Conservation (phyloP, 345 rosid genomes). For the Mallotus nudiflorus region DNA sequence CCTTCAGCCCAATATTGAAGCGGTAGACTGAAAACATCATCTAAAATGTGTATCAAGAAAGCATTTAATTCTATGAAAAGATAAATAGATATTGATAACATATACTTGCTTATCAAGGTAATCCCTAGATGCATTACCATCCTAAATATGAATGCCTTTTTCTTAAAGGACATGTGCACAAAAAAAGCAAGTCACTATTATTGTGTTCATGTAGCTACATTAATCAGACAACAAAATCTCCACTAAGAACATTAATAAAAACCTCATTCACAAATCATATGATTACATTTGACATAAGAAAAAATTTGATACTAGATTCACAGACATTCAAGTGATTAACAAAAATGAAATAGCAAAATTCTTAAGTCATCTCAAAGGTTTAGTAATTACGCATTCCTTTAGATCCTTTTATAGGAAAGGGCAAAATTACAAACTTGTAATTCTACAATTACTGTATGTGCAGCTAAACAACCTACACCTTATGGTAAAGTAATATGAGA, state of each 20-base stretch:
- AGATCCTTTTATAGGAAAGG: neutral
- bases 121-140: conserved; percentile 89
- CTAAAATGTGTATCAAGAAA: conserved; percentile 12
- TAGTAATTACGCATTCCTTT: no score
- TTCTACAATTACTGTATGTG: neutral
- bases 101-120: conserved; percentile 80
- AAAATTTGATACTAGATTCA: neutral
- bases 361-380: no score
- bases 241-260: neutral
- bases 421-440: neutral
- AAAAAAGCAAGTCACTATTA: conserved; percentile 5
- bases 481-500: neutral
- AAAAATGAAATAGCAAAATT: no score
- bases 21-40: conserved; percentile 16
- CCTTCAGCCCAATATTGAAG: conserved; percentile 71
- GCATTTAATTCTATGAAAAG: neutral
- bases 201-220: neutral
- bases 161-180: conserved; percentile 81
- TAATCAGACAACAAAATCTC: neutral
- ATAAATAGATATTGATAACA: neutral
- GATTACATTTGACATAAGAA: neutral
- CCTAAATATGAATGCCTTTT: conserved; percentile 92
- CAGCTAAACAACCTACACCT: neutral
- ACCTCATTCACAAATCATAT: neutral
- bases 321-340: neutral